Conservation (phyloP, 768 basidiomycete species). For the Harrya chromipes region DNA sequence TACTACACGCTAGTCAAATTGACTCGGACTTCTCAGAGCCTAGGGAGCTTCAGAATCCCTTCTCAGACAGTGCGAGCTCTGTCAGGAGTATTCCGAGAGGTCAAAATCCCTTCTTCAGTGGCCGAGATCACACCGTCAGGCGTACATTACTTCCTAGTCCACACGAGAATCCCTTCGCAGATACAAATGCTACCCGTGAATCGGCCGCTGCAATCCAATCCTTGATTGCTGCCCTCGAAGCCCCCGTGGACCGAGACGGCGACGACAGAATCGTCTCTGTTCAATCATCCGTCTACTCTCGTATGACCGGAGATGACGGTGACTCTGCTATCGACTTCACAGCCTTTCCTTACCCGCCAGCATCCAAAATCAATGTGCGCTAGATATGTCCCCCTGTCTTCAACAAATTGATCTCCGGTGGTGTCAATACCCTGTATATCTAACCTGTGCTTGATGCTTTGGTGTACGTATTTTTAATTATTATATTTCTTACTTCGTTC, state of each 20-base stretch:
- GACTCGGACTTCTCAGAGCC: constrained; percentile 8
- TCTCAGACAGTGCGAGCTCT: constrained; percentile 22
- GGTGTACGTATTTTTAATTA: constrained; percentile 14
- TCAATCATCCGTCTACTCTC: constrained; percentile 47
- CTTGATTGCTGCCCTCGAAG: constrained; percentile 65
- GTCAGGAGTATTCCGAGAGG: constrained; percentile 11
- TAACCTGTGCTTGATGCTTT: constrained; percentile 11
- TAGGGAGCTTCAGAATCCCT: constrained; percentile 22
- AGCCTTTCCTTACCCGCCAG: constrained; percentile 32
- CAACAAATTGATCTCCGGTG: not conserved
- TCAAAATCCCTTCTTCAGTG: constrained; percentile 42
- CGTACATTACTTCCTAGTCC: constrained; percentile 17
- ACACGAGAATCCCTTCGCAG: constrained; percentile 42
- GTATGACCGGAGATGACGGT: constrained; percentile 19
- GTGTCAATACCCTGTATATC: constrained; percentile 8
- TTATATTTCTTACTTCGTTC: constrained; percentile 2
- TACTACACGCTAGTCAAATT: constrained; percentile 41
- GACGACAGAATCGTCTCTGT: constrained; percentile 54
- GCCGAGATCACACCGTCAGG: constrained; percentile 34
- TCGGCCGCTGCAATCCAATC: constrained; percentile 48
- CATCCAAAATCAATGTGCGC: constrained; percentile 6
- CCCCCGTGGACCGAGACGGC: constrained; percentile 44
- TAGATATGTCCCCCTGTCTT: constrained; percentile 1
- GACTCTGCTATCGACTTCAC: constrained; percentile 27
- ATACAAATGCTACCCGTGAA: constrained; percentile 25